Evolutionary conservation across 2,329 filamentous ascomycete species (phyloP), one percentile per base, ranked within the genome.

Genomic region (Talaromyces sp.): DNA sequence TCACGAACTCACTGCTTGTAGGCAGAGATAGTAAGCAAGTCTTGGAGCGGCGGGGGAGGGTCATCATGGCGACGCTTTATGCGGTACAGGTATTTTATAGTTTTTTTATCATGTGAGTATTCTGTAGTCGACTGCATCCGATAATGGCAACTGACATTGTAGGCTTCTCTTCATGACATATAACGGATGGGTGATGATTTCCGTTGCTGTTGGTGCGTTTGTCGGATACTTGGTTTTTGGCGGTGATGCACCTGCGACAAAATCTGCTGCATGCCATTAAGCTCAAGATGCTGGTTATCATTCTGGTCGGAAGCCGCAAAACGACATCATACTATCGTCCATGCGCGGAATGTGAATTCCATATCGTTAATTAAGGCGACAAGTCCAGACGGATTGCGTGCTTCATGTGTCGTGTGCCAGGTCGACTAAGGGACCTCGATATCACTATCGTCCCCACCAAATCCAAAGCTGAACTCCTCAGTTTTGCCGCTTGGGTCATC

Each of bases 131-230:
- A 39, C 60, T 24, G 11, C 37, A 39, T 19, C 4, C 13, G 1
- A 35, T 33, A 22, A 11, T 33, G 13, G 13, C 13, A 4, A 8
- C 58, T 64, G 47, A 60, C 22, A 7, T 52, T n/a, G 16, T 39
- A 98, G 94, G 95, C 84, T 99, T 67, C 81, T 99, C 24, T 99
- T 99, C 80, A 99, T 99, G 95, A 99, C 95, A n/a, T 99, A 99
- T 81, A 99, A 99, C 73, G 95, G 95, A 64, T 96, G 91, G 89
- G 89, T 99, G 70, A 99, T 99, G 95, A 79, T 96, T 70, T 87
- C 94, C 3, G 93, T 98, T 16, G 90, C 90, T 0, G 82, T 96
- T 10, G 95, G 95, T 16, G 93, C 94, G 0, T 96, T 96, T 70
- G 78, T 96, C 52, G 95, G 95, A 50, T 97, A 96, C 75, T 75